Evolutionary conservation across 1,284 basidiomycete species (phyloP).

Genomic region (Puccinia sorghi): DNA sequence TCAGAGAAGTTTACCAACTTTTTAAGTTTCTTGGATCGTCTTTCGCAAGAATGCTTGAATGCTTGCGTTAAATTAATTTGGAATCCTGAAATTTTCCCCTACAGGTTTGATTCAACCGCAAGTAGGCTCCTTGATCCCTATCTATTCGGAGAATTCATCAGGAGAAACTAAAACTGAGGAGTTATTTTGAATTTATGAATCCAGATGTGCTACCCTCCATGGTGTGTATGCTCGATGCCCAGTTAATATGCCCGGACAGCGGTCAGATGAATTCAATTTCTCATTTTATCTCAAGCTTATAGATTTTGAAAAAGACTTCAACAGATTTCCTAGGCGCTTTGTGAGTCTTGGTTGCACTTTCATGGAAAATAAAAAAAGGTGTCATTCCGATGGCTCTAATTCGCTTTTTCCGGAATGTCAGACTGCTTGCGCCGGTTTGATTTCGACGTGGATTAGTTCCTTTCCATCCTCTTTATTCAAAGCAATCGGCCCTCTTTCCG

Average conservation of each 20-base stretch:
- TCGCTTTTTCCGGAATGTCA: not conserved
- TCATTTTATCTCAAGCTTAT: conserved; percentile 2
- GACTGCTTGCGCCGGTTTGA: conserved; percentile 41
- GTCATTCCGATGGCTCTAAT: not conserved
- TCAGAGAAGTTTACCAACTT: not conserved
- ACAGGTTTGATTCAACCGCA: not conserved
- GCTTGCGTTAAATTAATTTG: not conserved
- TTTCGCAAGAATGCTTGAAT: not conserved
- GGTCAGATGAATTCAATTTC: conserved; percentile 3
- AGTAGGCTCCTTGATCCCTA: no score
- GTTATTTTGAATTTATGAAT: not conserved
- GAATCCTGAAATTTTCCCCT: not conserved
- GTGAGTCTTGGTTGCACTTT: conserved; percentile 14
- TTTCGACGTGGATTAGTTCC: conserved; percentile 40
- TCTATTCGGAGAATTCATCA: no score
- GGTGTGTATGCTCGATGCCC: not conserved
- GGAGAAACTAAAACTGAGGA: not conserved
- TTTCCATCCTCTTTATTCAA: conserved; percentile 46
- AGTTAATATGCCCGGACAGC: not conserved
- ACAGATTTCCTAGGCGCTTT: conserved; percentile 36
- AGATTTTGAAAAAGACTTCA: conserved; percentile 44
- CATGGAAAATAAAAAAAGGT: not conserved
- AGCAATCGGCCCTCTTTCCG: conserved; percentile 13
- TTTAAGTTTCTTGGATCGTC: not conserved
- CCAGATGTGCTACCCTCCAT: conserved; percentile 47